Base-by-base conservation (phyloP, 257 asterid species). In the Linderniella brevidens region DNA sequence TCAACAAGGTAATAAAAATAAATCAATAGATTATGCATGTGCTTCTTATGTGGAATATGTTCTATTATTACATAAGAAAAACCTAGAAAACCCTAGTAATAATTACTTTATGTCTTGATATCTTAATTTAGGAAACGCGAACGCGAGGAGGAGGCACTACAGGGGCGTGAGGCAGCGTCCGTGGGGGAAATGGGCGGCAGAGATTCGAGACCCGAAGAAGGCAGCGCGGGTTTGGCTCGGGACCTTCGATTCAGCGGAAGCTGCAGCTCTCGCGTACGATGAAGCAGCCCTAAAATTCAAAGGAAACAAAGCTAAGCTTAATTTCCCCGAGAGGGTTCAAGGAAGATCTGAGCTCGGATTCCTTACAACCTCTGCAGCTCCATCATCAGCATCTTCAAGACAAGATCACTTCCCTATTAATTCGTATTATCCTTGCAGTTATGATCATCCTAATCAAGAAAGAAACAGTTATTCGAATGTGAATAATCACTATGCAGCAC, bases 171-270 rank as follows among this genome's bases (percentile, higher is more conserved):
- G 93, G 37, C 93, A 77, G 50, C 67, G 95, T 25, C 95, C 93
- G 17, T 84, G 95, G 95, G 95, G 95, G 0, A 85, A 85, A 51
- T 85, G 93, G 93, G 95, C 95, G 0, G 92, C 95, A 0, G 95
- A 85, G 56, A 85, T 85, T 4, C 72, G 95, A 0, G 95, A 85
- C 20, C 95, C 95, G 0, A 63, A 73, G 53, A 85, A 85, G 65
- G 95, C 95, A 4, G 87, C 92, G 0, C 57, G 95, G 15, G 95
- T 85, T 1, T 85, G 95, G 95, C 79, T 81, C 0, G 93, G 93
- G 11, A 85, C 93, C 0, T 80, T 85, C 39, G 82, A 76, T 1
- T 66, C 93, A 0, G 93, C 88, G 0, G 92, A 85, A 64, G 82
- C 79, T 0, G 93, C 96, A 8, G 93, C 93, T 10, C 44, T 71